phyloP scores from a whole-genome alignment of 139 green algal genomes.

The Chlorella sorokiniana region DNA sequence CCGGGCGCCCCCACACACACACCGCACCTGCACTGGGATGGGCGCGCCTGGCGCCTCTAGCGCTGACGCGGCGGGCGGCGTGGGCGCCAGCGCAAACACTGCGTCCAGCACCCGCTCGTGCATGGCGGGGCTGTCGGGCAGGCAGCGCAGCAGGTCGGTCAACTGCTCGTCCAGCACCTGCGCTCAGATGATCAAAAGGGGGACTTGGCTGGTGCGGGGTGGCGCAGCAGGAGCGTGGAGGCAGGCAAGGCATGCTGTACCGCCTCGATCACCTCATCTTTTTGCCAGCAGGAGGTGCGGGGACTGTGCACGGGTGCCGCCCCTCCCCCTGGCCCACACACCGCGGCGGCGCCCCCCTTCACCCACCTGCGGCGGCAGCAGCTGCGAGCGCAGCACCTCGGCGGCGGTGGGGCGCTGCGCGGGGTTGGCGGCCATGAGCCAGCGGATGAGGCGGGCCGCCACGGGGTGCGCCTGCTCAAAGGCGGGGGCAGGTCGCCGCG shows the following conservation, averaged over 20 bases:
- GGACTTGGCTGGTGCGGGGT: background rate
- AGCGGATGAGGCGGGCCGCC: conserved; percentile 59
- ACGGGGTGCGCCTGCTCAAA: conserved; percentile 69
- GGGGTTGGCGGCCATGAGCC: conserved; percentile 78
- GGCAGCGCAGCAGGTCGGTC: conserved; percentile 79
- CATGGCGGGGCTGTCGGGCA: conserved; percentile 71
- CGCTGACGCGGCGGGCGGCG: background rate
- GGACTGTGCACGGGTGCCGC: background rate
- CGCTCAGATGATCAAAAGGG: background rate
- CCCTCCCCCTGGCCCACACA: background rate
- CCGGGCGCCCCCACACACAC: too few species aligned
- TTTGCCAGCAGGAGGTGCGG: too few species aligned
- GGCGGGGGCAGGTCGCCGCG: conserved; percentile 57
- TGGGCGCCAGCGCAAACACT: conserved; percentile 61
- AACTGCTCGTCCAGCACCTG: conserved; percentile 85
- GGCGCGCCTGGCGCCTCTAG: conserved; percentile 29
- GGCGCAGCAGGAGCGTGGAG: too few species aligned
- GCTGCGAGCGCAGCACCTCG: conserved; percentile 76
- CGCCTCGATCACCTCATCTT: too few species aligned
- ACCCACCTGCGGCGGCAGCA: conserved; percentile 66
- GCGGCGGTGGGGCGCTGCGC: conserved; percentile 74
- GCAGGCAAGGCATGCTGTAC: too few species aligned
- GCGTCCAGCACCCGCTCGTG: conserved; percentile 75
- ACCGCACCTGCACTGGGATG: background rate
- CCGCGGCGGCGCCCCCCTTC: too few species aligned